Evolutionary conservation across 306 rosid genomes (phyloP).

Genomic region (Rubus parviflorus): DNA sequence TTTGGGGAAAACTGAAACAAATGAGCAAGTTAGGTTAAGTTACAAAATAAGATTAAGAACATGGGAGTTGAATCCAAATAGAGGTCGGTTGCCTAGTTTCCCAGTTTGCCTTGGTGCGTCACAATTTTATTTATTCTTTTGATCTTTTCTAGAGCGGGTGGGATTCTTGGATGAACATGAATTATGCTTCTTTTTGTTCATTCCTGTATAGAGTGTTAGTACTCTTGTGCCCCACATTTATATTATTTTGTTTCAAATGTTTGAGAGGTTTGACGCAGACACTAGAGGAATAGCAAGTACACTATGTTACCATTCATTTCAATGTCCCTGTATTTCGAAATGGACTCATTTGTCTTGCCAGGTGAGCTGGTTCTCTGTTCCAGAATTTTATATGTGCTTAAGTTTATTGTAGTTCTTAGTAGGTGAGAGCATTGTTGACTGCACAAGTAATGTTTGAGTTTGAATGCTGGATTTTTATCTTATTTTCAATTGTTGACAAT

Average conservation of each 20-base stretch:
- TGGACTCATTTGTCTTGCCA: conserved; percentile 87
- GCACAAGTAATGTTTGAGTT: neutral
- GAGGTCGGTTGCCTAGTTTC: conserved; percentile 61
- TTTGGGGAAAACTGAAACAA: neutral
- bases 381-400: conserved; percentile 1
- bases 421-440: conserved; percentile 14
- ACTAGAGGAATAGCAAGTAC: conserved; percentile 77
- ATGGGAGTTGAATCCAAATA: too few species aligned
- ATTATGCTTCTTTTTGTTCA: neutral
- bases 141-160: neutral
- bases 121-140: neutral
- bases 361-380: conserved; percentile 46
- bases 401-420: conserved; percentile 7
- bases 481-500: neutral
- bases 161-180: conserved; percentile 7
- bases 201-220: conserved; percentile 11
- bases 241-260: conserved; percentile 30
- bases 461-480: neutral
- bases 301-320: conserved; percentile 88
- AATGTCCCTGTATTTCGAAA: conserved; percentile 78
- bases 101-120: conserved; percentile 90
- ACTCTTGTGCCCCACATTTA: conserved; percentile 10
- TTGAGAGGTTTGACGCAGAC: conserved; percentile 76
- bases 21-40: neutral
- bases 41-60: neutral